Base-by-base conservation (phyloP, 768 basidiomycete genomes). In the Auriscalpium orientale region DNA sequence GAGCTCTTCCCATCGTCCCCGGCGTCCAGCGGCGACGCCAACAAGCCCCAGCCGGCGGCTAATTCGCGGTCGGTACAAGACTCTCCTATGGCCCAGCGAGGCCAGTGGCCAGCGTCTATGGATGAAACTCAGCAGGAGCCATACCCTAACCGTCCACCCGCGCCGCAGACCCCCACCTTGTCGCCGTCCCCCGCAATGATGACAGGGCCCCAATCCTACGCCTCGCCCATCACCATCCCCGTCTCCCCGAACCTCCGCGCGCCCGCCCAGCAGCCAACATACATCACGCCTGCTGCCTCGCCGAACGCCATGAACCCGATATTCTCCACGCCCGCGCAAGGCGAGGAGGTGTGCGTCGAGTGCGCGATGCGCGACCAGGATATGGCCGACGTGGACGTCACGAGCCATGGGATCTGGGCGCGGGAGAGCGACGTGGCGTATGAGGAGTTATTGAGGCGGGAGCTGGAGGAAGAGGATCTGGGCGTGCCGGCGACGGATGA, bases 351-450 rank as follows among this genome's bases (percentile, higher is more conserved):
- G 34, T 99, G 95, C 64, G 77, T 97, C 37, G 97, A 98, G 70
- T 99, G 97, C 67, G 88, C 97, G 56, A 98, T 98, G 95, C 85
- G 97, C 35, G 97, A 99, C 70, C 84, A 95, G 66, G 97, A 99
- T 68, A 92, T 99, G 89, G 91, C 87, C 9, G 95, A 97, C 68
- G 92, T 99, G 22, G 81, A 90, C 68, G 97, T 97, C 20, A 80
- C 84, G 3, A 82, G 84, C 33, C 83, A 85, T 10, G 91, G 93
- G 1, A 80, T 89, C 8, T 99, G 97, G 97, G 91, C 90, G 0
- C 79, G 97, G 40, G 87, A 87, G 59, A 94, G 91, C 66, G 95
- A 99, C 66, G 82, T 77, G 11, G 74, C 80, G 34, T 95, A 80
- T 55, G 82, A 90, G 40, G 95, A 98, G 43, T 73, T 95, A 21